Evolutionary conservation across 106 monocot species (phyloP), one percentile per base, ranked within the genome.

Genomic region (Narthecium ossifragum): DNA sequence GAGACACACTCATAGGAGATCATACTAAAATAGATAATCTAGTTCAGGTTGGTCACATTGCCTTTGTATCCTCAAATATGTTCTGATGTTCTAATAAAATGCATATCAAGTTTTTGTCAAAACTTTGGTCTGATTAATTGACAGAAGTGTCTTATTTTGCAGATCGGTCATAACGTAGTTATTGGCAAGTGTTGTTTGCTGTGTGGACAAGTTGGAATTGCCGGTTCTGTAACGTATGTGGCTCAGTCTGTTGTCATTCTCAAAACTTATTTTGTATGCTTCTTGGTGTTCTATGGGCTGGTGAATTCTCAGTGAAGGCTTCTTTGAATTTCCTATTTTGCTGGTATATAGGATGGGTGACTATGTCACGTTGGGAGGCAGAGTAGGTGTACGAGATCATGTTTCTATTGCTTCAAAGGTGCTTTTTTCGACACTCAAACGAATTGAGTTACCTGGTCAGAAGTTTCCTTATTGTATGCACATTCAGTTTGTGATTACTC

Each of bases 191-290:
- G 72, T 60, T 98, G 98, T 68, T 81, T 98, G 31, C 46, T 98
- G 15, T 98, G 98, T 68, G 98, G 98, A 34, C 98, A 98, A 91
- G 90, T 77, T 57, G 98, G 98, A n/a, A 74, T 98, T 68, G 91
- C 91, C 59, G 98, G 98, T 66, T 98, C 98, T 64, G 90, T 63
- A 4, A 91, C 84, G 98, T 98, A 84, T 63, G 74, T 31, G 22
- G 40, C 21, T 45, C n/a, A n/a, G n/a, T n/a, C n/a, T n/a, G n/a
- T n/a, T n/a, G n/a, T n/a, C 46, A 23, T 36, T 29, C 53, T 1
- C 56, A 72, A 57, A 17, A 45, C 8, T 61, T 54, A 5, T 26
- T 24, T 40, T 26, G 20, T 26, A 11, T 52, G 18, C 22, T 14
- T 43, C 55, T 13, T 31, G 23, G 46, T 64, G 52, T 32, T 43